Base-by-base conservation (phyloP, 1,284 basidiomycete species). In the Puccinia polysora region DNA sequence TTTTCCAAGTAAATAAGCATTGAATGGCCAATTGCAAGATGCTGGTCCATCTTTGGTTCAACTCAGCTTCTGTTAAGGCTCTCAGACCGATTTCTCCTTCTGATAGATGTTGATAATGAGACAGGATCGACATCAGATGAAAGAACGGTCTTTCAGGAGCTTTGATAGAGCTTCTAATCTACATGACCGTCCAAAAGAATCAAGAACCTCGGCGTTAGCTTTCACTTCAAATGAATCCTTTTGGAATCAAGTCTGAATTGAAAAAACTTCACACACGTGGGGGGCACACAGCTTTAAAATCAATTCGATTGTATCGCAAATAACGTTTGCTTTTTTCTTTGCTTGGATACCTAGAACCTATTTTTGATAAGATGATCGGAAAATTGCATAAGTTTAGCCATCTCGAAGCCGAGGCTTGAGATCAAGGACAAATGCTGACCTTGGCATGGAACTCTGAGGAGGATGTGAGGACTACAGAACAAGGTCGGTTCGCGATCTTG, bases 101-200 rank as follows among this genome's bases (percentile, higher is more conserved):
- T 32, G 62, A 36, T 25, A 64, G 30, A 32, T 36, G 45, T 15
- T 2, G 25, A 15, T 30, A 64, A 23, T 64, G 62, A 10, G 49
- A 64, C 5, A 64, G 43, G 45, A 64, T 30, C 12, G 62, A 49
- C 45, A 64, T 50, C 62, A 64, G 23, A 45, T 64, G 62, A n/a
- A 30, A 64, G 34, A 64, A 64, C 25, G 62, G 62, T n/a, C 62
- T 40, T 36, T 64, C 62, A 4, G 62, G 62, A 6, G 43, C 25
- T 36, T 64, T 64, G 45, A 64, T 34, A 32, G 43, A 30, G 23
- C 49, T 64, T 5, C 32, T 23, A 2, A 45, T 8, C 62, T 50
- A n/a, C 2, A 12, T 12, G 12, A 2, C 1, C 18, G 7, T 2
- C 3, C 2, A 23, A n/a, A 58, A 32, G 25, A 32, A 4, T 36